Evolutionary conservation across 23 red algal genomes (phyloP).

Genomic region (Chondrus crispus): DNA sequence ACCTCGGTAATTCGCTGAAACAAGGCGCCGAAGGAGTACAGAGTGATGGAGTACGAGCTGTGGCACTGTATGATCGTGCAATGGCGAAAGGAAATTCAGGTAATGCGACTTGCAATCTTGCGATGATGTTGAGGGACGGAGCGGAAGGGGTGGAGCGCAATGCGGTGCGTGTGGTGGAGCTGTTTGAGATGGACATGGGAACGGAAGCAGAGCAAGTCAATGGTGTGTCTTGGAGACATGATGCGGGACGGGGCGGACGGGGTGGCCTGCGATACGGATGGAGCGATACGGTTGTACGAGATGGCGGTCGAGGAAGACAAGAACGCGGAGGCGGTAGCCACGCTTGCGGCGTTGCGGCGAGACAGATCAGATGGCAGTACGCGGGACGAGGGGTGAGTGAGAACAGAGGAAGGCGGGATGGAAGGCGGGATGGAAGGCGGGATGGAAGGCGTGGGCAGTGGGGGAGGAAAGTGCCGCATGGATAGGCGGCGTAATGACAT

Average conservation of each 20-base stretch:
- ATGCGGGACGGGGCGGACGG: not conserved
- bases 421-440: no score
- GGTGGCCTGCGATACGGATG: not conserved
- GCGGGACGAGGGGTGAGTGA: no score
- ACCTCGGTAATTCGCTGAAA: not conserved
- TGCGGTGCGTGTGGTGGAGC: not conserved
- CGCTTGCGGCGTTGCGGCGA: no score
- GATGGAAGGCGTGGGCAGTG: no score
- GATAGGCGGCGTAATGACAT: no score
- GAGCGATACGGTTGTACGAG: constrained; percentile 6
- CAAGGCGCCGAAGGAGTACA: constrained; percentile 1
- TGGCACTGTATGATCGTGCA: constrained; percentile 15
- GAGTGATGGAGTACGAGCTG: not conserved
- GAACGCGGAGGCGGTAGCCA: not conserved
- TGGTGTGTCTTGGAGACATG: not conserved
- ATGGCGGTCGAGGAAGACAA: not conserved
- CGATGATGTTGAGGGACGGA: not conserved
- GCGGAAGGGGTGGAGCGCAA: not conserved
- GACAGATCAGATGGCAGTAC: no score
- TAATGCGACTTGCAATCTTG: not conserved
- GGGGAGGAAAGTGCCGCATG: no score
- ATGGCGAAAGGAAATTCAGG: not conserved
- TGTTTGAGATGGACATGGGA: no score
- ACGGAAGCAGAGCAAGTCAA: no score
- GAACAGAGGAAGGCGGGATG: no score